A percentile compares a stretch with the other conserved stretches of the same genome.
Conservation (phyloP, 768 basidiomycete genomes). For the Leccinum incarnatum region DNA sequence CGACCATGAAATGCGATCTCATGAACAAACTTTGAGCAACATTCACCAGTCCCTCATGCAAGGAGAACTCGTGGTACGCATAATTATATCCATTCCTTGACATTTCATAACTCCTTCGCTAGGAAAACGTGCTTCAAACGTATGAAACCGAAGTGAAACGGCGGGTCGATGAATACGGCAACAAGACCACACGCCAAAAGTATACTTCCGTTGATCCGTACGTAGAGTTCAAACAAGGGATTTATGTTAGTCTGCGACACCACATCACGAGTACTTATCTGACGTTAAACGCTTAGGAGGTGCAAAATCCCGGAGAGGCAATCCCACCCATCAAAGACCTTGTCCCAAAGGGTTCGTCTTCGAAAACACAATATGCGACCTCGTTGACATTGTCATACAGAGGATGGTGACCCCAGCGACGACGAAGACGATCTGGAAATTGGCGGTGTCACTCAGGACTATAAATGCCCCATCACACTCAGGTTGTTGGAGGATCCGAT, state of each 20-base stretch:
- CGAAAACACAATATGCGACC: no score
- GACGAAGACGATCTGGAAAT: slow-evolving; percentile 88
- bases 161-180: slow-evolving; percentile 45
- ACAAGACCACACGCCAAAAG: slow-evolving; percentile 73
- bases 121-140: slow-evolving; percentile 51
- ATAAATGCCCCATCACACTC: slow-evolving; percentile 81
- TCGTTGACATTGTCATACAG: slow-evolving; percentile 36
- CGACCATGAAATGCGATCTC: slow-evolving; percentile 54
- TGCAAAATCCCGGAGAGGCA: slow-evolving; percentile 55
- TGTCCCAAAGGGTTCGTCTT: slow-evolving; percentile 58
- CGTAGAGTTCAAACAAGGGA: slow-evolving; percentile 54
- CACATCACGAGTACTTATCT: slow-evolving; percentile 3
- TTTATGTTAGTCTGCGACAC: slow-evolving; percentile 53
- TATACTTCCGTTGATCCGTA: slow-evolving; percentile 67
- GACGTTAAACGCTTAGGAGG: slow-evolving; percentile 47
- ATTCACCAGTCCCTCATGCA: slow-evolving; percentile 55
- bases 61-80: slow-evolving; percentile 59
- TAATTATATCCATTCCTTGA: neutral
- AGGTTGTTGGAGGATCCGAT: slow-evolving; percentile 66
- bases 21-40: slow-evolving; percentile 51
- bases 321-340: slow-evolving; percentile 80
- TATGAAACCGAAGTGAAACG: slow-evolving; percentile 51
- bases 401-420: slow-evolving; percentile 77
- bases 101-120: neutral
- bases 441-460: slow-evolving; percentile 81